Evolutionary conservation across 2,329 filamentous ascomycete genomes (phyloP), one percentile per base, ranked within the genome.

Genomic region (Polychaeton citri): DNA sequence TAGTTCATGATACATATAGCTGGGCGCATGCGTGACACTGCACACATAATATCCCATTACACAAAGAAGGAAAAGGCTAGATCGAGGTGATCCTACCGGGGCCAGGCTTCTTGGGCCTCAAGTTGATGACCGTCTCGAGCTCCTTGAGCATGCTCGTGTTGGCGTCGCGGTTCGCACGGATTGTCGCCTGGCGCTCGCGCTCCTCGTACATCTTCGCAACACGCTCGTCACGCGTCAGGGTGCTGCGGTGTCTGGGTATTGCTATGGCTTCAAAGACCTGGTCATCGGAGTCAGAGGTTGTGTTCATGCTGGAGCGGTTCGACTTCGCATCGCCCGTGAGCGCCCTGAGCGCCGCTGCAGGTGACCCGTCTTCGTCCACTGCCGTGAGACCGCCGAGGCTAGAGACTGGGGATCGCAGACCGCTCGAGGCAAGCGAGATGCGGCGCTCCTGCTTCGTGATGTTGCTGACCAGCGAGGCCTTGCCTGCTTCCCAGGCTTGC

Each of bases 191-290:
- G 43, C 74, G 74, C 36, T 76, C 77, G 38, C 88, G 73, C 31
- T 96, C 88, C 53, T 94, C 87, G 49, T 81, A 80, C 66, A 95
- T 86, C 59, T 81, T 88, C 30, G 71, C 69, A 48, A 96, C 81
- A 30, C 90, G 76, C 61, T 98, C 86, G 51, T 94, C 87, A 50
- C 88, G 69, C 1, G 81, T 84, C 45, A 95, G 65, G 36, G 72
- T 68, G 71, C 40, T 81, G 28, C 79, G 70, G 24, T 63, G 64
- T 5, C 75, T 66, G 2, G 80, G 81, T 39, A 83, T 66, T 2
- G 87, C 85, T 24, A 96, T 75, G 0, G 87, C 90, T 60, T 98
- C 90, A 43, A 94, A 96, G 1, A 98, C 74, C 52, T 93, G 82
- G 37, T 75, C 72, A 35, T 83, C 79, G 44, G 43, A 4, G 21